A percentile compares a stretch with the other conserved stretches of the same genome.
phyloP scores from a whole-genome alignment of 495 filamentous ascomycete species.

The Penicillium paxilli region DNA sequence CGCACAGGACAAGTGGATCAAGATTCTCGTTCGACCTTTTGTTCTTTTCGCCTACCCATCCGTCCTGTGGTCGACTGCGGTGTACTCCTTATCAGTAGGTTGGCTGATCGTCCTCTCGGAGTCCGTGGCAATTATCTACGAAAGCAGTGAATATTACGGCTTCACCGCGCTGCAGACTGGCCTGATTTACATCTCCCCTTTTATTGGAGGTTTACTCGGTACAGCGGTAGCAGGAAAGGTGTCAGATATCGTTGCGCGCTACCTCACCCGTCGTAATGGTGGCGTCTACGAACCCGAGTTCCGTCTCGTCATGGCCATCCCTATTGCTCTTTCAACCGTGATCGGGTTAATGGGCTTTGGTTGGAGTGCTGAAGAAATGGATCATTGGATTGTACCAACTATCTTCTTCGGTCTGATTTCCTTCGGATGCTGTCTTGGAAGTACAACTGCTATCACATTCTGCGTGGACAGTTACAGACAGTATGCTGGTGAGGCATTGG shows the following conservation, averaged over 20 bases:
- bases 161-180: conserved; percentile 81
- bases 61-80: conserved; percentile 84
- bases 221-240: conserved; percentile 89
- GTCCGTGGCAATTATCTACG: conserved; percentile 75
- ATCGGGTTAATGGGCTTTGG: conserved; percentile 93
- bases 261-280: conserved; percentile 79
- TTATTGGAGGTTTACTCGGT: conserved; percentile 84
- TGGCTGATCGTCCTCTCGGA: conserved; percentile 97
- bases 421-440: conserved; percentile 89
- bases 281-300: conserved; percentile 97
- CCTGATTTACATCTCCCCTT: conserved; percentile 86
- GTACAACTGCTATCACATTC: conserved; percentile 94
- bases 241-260: conserved; percentile 78
- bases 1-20: conserved; percentile 74
- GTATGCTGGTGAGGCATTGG: conserved; percentile 92
- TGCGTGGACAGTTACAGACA: conserved; percentile 91
- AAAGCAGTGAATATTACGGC: conserved; percentile 63
- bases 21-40: conserved; percentile 74
- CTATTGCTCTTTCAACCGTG: conserved; percentile 74
- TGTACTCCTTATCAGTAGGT: conserved; percentile 88
- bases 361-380: conserved; percentile 75
- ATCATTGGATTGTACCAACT: conserved; percentile 89
- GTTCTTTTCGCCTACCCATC: conserved; percentile 85
- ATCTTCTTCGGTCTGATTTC: conserved; percentile 90
- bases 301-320: conserved; percentile 85